Base-by-base conservation (phyloP, 805 yeast genomes). In the Ogataea nonfermentans region DNA sequence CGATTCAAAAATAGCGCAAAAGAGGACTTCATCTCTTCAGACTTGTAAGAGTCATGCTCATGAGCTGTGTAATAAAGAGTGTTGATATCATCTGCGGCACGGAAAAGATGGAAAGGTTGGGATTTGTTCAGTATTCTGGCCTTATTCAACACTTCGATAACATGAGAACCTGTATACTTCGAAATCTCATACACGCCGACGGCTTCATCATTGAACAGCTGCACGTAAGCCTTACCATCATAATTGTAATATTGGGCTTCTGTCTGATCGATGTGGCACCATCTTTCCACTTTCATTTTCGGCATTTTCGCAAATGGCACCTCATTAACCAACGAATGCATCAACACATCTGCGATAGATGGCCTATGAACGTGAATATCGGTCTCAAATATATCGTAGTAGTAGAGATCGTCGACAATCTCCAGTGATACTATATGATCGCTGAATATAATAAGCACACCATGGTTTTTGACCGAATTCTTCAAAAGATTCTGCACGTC, bases 251-350 rank as follows among this genome's bases (percentile, higher is more conserved):
- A 68, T 3, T 78, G 67, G 4, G 78, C 76, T 14, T 71, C 60
- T 2, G 83, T 66, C 23, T 78, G 74, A 24, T 72, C 70, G 6
- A 89, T 76, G 9, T 71, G 68, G 19, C 82, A 73, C 85, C 93
- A 87, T 3, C 74, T 71, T 9, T 67, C 69, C 5, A 90, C 96
- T 44, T 65, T 67, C 68, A 91, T 68, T 19, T 68, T 66, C 0
- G 97, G 96, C 12, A 89, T 63, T 27, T 74, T 68, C 3, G 55
- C 48, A 29, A 91, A 69, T 0, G 95, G 93, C 16, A 81, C 81
- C 52, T 87, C 95, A 57, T 91, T 91, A 22, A 85, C 78, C 56
- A 91, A 68, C 0, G 96, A 87, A 54, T 90, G 95, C 95, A 90
- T 87, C 43, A 91, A 65, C 32, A 87, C 71, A 59, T 89, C 96